Evolutionary conservation across 2,329 filamentous ascomycete species (phyloP).

Genomic region (Teratosphaeria epicoccoides): DNA sequence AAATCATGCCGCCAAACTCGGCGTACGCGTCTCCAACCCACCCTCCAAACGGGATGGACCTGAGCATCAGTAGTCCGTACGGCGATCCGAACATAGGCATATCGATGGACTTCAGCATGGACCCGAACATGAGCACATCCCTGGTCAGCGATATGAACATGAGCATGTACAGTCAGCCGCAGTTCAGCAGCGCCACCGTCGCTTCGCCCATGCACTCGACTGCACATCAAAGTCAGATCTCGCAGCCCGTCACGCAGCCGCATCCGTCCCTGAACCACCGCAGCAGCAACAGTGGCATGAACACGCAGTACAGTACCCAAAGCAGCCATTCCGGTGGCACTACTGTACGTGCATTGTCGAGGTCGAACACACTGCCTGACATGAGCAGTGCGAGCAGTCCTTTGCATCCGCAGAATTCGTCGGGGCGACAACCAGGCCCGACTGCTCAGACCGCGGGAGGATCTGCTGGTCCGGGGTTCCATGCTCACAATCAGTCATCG

Average conservation of each 20-base stretch:
- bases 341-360: conserved; percentile 13
- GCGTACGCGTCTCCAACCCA: conserved; percentile 36
- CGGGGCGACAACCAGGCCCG: neutral
- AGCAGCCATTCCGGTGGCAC: conserved; percentile 7
- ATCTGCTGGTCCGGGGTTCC: conserved; percentile 9
- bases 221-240: neutral
- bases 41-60: conserved; percentile 27
- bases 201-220: conserved; percentile 29
- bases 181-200: conserved; percentile 30
- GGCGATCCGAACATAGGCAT: conserved; percentile 30
- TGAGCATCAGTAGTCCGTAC: conserved; percentile 35
- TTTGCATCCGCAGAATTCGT: neutral
- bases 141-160: conserved; percentile 19
- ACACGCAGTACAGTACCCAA: conserved; percentile 18
- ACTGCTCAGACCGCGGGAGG: neutral
- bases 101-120: conserved; percentile 32
- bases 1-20: conserved; percentile 30
- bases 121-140: conserved; percentile 16
- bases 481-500: neutral
- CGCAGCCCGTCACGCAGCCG: neutral
- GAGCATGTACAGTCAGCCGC: conserved; percentile 30
- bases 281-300: conserved; percentile 15
- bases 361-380: conserved; percentile 17
- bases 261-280: conserved; percentile 19
- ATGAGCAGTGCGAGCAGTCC: conserved; percentile 14